phyloP scores from a whole-genome alignment of 108 stramenopile genomes.

The Cyclostephanos tholiformis region DNA sequence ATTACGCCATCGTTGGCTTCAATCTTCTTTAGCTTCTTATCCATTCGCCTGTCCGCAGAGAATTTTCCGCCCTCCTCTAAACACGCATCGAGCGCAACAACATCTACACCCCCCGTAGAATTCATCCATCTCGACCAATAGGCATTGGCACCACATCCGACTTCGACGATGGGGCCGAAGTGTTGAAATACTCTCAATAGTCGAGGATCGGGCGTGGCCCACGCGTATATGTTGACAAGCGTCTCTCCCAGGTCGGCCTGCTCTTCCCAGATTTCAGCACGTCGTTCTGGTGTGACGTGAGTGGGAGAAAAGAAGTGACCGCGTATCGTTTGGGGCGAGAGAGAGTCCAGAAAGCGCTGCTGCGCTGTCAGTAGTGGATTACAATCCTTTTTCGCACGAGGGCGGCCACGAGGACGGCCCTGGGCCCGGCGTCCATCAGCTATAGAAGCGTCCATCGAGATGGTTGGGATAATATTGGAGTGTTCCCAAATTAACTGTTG shows the following conservation, averaged over 20 bases:
- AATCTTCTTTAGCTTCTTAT: conserved; percentile 15
- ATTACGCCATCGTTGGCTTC: conserved; percentile 10
- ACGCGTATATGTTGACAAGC: conserved; percentile 72
- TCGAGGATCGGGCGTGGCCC: conserved; percentile 77
- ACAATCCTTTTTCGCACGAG: neutral
- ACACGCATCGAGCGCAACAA: conserved; percentile 71
- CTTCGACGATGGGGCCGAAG: conserved; percentile 80
- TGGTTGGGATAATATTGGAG: too few relatives aligned
- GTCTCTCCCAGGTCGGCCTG: conserved; percentile 84
- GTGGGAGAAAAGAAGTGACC: conserved; percentile 66
- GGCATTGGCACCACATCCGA: conserved; percentile 86
- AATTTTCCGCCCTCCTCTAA: conserved; percentile 66
- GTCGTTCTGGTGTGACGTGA: conserved; percentile 53
- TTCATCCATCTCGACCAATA: conserved; percentile 77
- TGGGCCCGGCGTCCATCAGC: too few relatives aligned
- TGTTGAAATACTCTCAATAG: conserved; percentile 63
- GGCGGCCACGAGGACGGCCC: neutral
- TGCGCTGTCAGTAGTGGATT: conserved; percentile 66
- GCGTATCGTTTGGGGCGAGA: conserved; percentile 46
- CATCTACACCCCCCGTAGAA: conserved; percentile 63
- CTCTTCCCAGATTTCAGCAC: conserved; percentile 75
- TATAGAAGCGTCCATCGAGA: too few relatives aligned
- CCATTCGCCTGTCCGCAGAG: conserved; percentile 2
- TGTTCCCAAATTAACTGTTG: too few relatives aligned
- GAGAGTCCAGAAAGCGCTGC: conserved; percentile 49